These are phyloP conservation scores for Scleroderma bovista DNA, from an alignment of 768 basidiomycete genomes.

Conservation along the genomic window DNA sequence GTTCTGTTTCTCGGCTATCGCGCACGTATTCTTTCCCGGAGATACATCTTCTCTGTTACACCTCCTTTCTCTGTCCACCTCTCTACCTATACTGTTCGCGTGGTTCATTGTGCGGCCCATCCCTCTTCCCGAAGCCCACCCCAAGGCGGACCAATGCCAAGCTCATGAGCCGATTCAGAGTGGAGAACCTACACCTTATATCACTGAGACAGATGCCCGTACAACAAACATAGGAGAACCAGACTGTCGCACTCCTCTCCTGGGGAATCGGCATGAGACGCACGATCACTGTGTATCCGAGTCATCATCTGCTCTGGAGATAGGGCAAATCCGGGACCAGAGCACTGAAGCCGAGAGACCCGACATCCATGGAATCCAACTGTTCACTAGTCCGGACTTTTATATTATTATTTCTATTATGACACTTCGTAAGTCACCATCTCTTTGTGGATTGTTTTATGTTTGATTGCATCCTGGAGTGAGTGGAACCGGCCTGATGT, in stretches of 20 bases:
- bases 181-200: neutral
- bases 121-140: neutral
- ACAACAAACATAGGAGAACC: neutral
- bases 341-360: slow-evolving; percentile 28
- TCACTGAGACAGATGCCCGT: neutral
- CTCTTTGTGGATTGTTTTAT: neutral
- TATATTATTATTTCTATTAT: slow-evolving; percentile 56
- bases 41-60: slow-evolving; percentile 74
- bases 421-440: slow-evolving; percentile 43
- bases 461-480: slow-evolving; percentile 33
- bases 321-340: neutral
- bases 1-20: slow-evolving; percentile 78
- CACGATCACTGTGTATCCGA: neutral
- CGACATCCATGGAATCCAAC: slow-evolving; percentile 48
- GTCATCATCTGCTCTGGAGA: neutral
- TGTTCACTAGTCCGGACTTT: slow-evolving; percentile 54
- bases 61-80: slow-evolving; percentile 71
- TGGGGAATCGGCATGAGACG: neutral
- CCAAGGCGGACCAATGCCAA: neutral
- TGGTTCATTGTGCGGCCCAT: slow-evolving; percentile 49
- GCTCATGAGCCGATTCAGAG: neutral
- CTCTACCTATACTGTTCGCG: slow-evolving; percentile 76
- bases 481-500: slow-evolving; percentile 74
- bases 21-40: slow-evolving; percentile 67
- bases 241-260: neutral